phyloP scores from a whole-genome alignment of 352 stramenopile genomes.

The Achlya hypogyna region DNA sequence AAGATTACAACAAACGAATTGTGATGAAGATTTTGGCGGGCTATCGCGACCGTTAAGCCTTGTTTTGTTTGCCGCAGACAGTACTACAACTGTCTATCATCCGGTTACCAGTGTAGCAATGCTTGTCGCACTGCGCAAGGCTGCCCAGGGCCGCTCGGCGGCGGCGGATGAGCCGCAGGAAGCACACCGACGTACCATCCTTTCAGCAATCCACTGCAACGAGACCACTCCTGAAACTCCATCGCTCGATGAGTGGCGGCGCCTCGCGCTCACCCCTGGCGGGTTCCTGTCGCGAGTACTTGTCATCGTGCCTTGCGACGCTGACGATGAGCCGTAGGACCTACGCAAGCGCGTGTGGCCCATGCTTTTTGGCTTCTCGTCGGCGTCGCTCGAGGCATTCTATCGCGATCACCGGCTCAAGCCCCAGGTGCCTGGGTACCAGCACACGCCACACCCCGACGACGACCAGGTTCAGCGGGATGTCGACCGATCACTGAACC shows the following conservation, averaged over 20 bases:
- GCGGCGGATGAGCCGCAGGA: background rate
- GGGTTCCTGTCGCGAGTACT: constrained; percentile 4
- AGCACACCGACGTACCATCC: background rate
- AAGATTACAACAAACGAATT: too few relatives aligned
- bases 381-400: background rate
- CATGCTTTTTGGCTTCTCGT: constrained; percentile 33
- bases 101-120: background rate
- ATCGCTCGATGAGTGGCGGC: background rate
- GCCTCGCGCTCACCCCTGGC: constrained; percentile 2
- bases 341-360: constrained; percentile 56
- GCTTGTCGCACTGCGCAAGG: background rate
- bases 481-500: constrained; percentile 76
- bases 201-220: background rate
- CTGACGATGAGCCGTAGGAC: constrained; percentile 20
- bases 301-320: background rate
- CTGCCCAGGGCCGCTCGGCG: too few relatives aligned
- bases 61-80: too few relatives aligned
- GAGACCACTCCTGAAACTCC: background rate
- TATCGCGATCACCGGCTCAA: constrained; percentile 8
- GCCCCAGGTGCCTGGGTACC: constrained; percentile 15
- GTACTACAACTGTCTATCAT: background rate
- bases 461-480: constrained; percentile 71
- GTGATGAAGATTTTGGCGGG: too few relatives aligned
- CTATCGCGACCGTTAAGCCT: too few relatives aligned
- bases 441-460: constrained; percentile 38